These are phyloP conservation scores for Arxiozyma bovina DNA, from an alignment of 1,139 yeast species.

Conservation along the genomic window DNA sequence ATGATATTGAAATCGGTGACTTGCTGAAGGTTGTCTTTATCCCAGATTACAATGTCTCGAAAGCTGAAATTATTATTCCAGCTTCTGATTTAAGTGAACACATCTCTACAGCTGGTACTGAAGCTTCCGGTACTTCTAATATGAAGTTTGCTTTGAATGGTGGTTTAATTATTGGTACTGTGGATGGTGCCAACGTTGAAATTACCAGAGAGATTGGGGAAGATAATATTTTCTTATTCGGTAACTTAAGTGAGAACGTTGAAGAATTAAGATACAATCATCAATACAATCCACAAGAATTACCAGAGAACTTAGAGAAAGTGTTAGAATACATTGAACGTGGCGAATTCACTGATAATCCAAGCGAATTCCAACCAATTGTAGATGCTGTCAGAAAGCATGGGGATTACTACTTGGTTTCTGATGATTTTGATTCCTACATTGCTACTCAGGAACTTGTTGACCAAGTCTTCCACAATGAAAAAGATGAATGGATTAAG, in stretches of 20 bases:
- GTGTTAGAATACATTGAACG: slow-evolving; percentile 64
- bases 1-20: slow-evolving; percentile 64
- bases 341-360: slow-evolving; percentile 60
- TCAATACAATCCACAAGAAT: slow-evolving; percentile 42
- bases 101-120: slow-evolving; percentile 97
- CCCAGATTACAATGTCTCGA: slow-evolving; percentile 89
- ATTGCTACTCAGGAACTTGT: slow-evolving; percentile 70
- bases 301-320: slow-evolving; percentile 46
- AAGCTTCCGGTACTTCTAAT: slow-evolving; percentile 92
- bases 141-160: slow-evolving; percentile 94
- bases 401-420: slow-evolving; percentile 80
- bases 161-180: slow-evolving; percentile 90
- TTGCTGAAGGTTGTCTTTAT: slow-evolving; percentile 77
- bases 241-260: slow-evolving; percentile 82
- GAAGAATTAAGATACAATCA: slow-evolving; percentile 77
- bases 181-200: slow-evolving; percentile 95
- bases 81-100: slow-evolving; percentile 89
- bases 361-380: slow-evolving; percentile 58
- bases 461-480: slow-evolving; percentile 59
- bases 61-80: slow-evolving; percentile 85
- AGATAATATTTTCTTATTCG: slow-evolving; percentile 84
- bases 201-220: slow-evolving; percentile 90
- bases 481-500: slow-evolving; percentile 64
- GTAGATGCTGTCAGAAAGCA: slow-evolving; percentile 60
- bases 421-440: slow-evolving; percentile 83